phyloP scores from a whole-genome alignment of 352 stramenopile genomes.

The Globisporangium barbulae region DNA sequence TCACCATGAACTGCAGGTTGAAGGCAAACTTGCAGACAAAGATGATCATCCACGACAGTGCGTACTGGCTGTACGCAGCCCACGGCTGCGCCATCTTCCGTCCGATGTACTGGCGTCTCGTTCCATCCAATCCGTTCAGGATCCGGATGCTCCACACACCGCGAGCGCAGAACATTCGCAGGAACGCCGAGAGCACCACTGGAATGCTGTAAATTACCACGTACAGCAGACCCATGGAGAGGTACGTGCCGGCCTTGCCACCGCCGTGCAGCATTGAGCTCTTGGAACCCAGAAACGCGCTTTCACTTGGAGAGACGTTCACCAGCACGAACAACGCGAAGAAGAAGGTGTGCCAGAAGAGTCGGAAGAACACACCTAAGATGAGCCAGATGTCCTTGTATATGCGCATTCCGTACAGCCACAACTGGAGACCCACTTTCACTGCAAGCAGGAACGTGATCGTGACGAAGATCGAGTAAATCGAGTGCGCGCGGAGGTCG shows the following conservation, averaged over 20 bases:
- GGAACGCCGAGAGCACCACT: conserved; percentile 37
- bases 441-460: conserved; percentile 49
- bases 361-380: conserved; percentile 55
- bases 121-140: conserved; percentile 66
- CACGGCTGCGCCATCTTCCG: conserved; percentile 67
- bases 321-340: conserved; percentile 61
- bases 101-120: conserved; percentile 71
- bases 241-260: conserved; percentile 45
- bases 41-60: conserved; percentile 66
- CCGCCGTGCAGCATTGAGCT: conserved; percentile 46
- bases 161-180: conserved; percentile 53
- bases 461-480: conserved; percentile 70
- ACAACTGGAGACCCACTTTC: conserved; percentile 75
- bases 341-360: conserved; percentile 78
- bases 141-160: conserved; percentile 59
- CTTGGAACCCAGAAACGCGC: conserved; percentile 37
- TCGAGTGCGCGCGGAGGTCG: conserved; percentile 60
- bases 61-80: conserved; percentile 57
- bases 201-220: conserved; percentile 59
- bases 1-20: conserved; percentile 79
- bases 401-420: conserved; percentile 59
- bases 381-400: conserved; percentile 67
- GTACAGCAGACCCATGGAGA: conserved; percentile 61
- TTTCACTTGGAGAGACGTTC: conserved; percentile 56
- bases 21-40: conserved; percentile 81